phyloP scores from a whole-genome alignment of 2,329 filamentous ascomycete species.

The Calonectria hongkongensis region DNA sequence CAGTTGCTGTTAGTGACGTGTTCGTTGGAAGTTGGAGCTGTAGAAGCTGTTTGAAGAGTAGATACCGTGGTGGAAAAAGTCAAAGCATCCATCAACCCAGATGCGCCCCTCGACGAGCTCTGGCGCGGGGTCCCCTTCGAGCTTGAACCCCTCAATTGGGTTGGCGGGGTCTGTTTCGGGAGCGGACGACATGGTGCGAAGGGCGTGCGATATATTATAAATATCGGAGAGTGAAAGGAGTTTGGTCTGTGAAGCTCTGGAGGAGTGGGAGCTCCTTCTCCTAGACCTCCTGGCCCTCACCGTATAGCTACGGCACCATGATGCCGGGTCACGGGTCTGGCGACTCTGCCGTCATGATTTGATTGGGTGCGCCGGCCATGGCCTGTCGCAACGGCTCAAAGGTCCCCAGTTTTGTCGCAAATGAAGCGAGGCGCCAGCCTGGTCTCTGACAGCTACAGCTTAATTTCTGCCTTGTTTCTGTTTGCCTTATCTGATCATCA shows the following conservation, averaged over 20 bases:
- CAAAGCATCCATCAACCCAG: constrained; percentile 99
- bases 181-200: constrained; percentile 45
- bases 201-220: neutral
- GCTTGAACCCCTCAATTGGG: constrained; percentile 53
- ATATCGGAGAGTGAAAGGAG: neutral
- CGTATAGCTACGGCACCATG: neutral
- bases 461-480: neutral
- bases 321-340: constrained; percentile 17
- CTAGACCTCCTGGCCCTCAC: neutral
- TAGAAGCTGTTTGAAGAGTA: constrained; percentile 20
- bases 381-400: constrained; percentile 4
- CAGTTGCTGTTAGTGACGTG: neutral
- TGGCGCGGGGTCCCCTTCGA: constrained; percentile 69
- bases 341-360: constrained; percentile 5
- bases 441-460: neutral
- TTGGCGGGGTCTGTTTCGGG: constrained; percentile 47
- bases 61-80: constrained; percentile 97
- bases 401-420: constrained; percentile 4
- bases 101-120: constrained; percentile 82
- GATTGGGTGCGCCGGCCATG: constrained; percentile 3
- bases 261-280: neutral
- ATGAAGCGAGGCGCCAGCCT: neutral
- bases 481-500: neutral
- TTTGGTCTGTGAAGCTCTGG: neutral
- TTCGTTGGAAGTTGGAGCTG: fast-evolving